phyloP scores from a whole-genome alignment of 177 flowering plant genomes.

The Telopea speciosissima region DNA sequence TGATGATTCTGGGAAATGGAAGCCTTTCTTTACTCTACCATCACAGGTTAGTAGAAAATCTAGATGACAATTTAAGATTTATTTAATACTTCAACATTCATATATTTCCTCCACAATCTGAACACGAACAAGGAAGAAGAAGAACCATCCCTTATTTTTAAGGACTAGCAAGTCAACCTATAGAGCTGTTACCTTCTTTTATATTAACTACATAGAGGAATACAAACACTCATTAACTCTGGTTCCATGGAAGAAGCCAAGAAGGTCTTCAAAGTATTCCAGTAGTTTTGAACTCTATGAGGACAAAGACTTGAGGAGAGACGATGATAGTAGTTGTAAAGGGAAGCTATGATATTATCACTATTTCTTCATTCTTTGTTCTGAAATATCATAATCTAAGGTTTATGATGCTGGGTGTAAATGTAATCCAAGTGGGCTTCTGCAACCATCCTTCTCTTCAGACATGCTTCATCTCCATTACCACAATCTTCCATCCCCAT shows the following conservation, averaged over 20 bases:
- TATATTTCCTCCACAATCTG: not conserved
- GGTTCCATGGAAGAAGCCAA: not conserved
- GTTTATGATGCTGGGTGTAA: slow-evolving; percentile 47
- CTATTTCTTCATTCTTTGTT: not conserved
- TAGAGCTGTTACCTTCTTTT: not conserved
- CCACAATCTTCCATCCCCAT: slow-evolving; percentile 37
- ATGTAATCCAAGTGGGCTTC: slow-evolving; percentile 77
- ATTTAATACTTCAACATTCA: not conserved
- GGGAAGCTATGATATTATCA: not conserved
- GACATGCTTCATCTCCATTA: slow-evolving; percentile 42
- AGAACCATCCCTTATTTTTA: not conserved
- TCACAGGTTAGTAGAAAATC: not conserved
- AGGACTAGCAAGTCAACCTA: not conserved
- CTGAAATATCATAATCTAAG: slow-evolving; percentile 7
- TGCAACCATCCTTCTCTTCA: slow-evolving; percentile 43
- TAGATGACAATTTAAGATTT: too few relatives aligned
- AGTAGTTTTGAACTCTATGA: not conserved
- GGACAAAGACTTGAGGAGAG: not conserved
- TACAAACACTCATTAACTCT: not conserved
- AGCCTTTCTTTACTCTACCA: not conserved
- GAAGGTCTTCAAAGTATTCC: not conserved
- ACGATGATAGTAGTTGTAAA: not conserved
- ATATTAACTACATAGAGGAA: not conserved
- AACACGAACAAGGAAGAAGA: not conserved
- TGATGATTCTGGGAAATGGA: not conserved